Base-by-base conservation (phyloP, 2,329 filamentous ascomycete species). In the Plectosphaerella plurivora region DNA sequence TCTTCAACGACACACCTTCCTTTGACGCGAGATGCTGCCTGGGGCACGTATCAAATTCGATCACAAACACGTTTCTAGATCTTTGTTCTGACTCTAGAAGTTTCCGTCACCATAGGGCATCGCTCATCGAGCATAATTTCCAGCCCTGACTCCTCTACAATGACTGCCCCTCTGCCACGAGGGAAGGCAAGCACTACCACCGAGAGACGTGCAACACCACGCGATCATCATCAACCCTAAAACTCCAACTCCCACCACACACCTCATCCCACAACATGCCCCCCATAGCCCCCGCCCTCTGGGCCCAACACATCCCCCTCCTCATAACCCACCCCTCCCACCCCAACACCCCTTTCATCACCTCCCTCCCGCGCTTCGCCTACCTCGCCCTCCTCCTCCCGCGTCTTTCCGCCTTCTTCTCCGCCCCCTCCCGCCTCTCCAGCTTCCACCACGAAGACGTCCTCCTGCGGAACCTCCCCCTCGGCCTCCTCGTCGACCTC, bases 351-450 rank as follows among this genome's bases (percentile, higher is more conserved):
- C 78, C 78, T 16, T 81, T 82, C 60, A 68, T 83, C 61, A 72
- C 77, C 35, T 72, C 72, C 50, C 69, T 83, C 53, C 79, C 81
- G 46, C 79, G 81, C 59, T 81, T 84, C 65, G 75, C 77, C 67
- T 84, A 84, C 68, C 73, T 84, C 9, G 75, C 81, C 11, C 70
- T 83, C 55, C 72, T 84, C 33, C 70, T 82, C 42, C 80, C 81
- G 22, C 77, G 80, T 25, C 25, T 28, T 10, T 28, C 73, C 1
- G 67, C 74, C 56, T 83, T 75, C 66, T 84, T 82, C 65, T 24
- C 42, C 39, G 47, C 22, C 35, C 36, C 47, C 18, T 16, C 41
- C 41, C 47, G 35, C 47, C 14, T 50, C 48, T 33, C 48, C 12
- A 44, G 37, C 39, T 50, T 50, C 48, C 48, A 50, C 48, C 39